Evolutionary conservation across 2,329 filamentous ascomycete genomes (phyloP).

Genomic region (Fusarium hainanense): DNA sequence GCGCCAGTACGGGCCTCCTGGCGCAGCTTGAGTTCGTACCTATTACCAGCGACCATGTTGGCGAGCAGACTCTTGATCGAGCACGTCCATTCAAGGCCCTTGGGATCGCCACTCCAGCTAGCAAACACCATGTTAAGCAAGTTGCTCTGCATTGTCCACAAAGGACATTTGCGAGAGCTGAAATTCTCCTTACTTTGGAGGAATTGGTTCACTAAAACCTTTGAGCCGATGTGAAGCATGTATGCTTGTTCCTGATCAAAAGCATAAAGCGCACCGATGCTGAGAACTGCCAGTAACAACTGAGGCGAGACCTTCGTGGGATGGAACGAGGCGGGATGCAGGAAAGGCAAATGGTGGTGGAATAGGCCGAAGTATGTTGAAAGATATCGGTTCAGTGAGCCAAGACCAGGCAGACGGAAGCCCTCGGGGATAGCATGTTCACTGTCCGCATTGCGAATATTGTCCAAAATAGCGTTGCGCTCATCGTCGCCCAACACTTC

Average conservation of each 20-base stretch:
- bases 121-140: slow-evolving; percentile 99
- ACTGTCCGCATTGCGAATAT: slow-evolving; percentile 82
- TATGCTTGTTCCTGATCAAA: slow-evolving; percentile 98
- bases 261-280: slow-evolving; percentile 94
- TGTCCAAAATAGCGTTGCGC: slow-evolving; percentile 84
- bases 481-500: slow-evolving; percentile 88
- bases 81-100: slow-evolving; percentile 97
- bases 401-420: slow-evolving; percentile 85
- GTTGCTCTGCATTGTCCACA: slow-evolving; percentile 99
- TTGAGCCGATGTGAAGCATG: slow-evolving; percentile 96
- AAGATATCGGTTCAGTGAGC: slow-evolving; percentile 88
- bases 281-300: slow-evolving; percentile 87
- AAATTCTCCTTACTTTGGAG: slow-evolving; percentile 99
- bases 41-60: slow-evolving; percentile 98
- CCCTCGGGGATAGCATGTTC: slow-evolving; percentile 87
- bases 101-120: slow-evolving; percentile 98
- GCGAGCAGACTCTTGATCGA: slow-evolving; percentile 98
- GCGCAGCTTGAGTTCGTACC: slow-evolving; percentile 94
- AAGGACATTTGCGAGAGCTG: slow-evolving; percentile 93
- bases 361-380: slow-evolving; percentile 97
- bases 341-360: slow-evolving; percentile 94
- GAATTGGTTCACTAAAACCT: slow-evolving; percentile 96
- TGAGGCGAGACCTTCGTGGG: slow-evolving; percentile 84
- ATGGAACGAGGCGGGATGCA: slow-evolving; percentile 91
- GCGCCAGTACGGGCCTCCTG: slow-evolving; percentile 85